Base-by-base conservation (phyloP, 805 yeast genomes). In the Monosporozyma servazzii region DNA sequence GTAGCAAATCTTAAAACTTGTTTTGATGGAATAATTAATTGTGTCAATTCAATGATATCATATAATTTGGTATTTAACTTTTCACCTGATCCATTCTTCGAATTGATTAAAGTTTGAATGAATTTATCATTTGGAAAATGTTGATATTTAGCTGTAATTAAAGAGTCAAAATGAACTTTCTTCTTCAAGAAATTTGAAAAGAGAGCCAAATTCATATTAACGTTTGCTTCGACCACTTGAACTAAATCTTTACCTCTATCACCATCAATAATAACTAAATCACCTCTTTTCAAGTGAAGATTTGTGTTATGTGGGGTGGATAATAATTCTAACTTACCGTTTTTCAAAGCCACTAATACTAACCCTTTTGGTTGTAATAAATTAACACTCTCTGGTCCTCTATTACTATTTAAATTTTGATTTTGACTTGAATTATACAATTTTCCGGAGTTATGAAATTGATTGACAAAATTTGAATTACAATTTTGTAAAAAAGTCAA, bases 231-330 rank as follows among this genome's bases (percentile, higher is more conserved):
- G 29, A 85, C 69, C 44, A 86, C 80, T 77, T 81, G 77, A 9
- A 82, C 91, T 55, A 86, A 66, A 65, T 86, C 95, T 59, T 84
- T 84, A 29, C 95, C 95, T 54, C 93, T 73, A 64, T 86, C 95
- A 50, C 93, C 95, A 68, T 86, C 93, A 51, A 84, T 84, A 18
- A 86, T 80, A 9, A 85, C 86, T 61, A 86, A 73, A 66, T 86
- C 93, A 51, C 78, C 74, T 45, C 78, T 73, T 54, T 73, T 75
- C 53, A 86, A 70, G 48, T 68, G 67, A 48, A 86, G 70, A 59
- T 84, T 84, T 13, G 88, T 77, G 58, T 78, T 78, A 53, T 76
- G 75, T 3, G 88, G 86, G 33, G 81, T 78, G 2, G 88, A 81
- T 41, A 84, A 72, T 30, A 86, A 75, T 64, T 86, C 95, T 58